Percentiles rank a stretch among this genome's conserved stretches.
phyloP scores from a whole-genome alignment of 345 rosid genomes.

The Orychophragmus violaceus region DNA sequence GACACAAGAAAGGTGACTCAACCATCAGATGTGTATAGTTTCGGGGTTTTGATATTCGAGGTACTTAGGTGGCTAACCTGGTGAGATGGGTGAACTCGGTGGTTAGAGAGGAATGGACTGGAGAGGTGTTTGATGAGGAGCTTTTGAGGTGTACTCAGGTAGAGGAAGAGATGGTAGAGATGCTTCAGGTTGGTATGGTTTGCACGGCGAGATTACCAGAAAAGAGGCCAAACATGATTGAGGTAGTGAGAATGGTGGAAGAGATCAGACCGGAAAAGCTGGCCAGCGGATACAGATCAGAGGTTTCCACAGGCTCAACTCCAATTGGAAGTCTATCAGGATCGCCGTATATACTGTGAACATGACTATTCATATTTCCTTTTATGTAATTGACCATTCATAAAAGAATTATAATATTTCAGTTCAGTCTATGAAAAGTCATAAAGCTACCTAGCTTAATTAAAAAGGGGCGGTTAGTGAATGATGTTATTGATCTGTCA shows the following conservation, averaged over 20 bases:
- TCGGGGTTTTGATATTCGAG: constrained; percentile 80
- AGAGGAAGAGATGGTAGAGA: constrained; percentile 97
- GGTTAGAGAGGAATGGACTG: constrained; percentile 98
- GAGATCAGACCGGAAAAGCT: constrained; percentile 47
- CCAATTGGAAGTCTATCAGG: constrained; percentile 36
- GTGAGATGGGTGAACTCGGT: constrained; percentile 96
- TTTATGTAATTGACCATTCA: constrained; percentile 16
- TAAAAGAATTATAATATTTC: constrained; percentile 8
- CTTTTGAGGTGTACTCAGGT: constrained; percentile 80
- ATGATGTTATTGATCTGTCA: constrained; percentile 2
- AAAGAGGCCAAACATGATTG: constrained; percentile 67
- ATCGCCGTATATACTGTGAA: constrained; percentile 34
- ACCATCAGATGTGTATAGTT: constrained; percentile 74
- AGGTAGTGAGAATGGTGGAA: constrained; percentile 70
- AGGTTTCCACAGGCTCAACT: constrained; percentile 37
- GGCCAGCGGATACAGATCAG: constrained; percentile 41
- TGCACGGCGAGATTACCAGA: constrained; percentile 75
- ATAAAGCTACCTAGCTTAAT: background rate
- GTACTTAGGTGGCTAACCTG: constrained; percentile 70
- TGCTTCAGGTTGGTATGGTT: constrained; percentile 87
- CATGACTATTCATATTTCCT: constrained; percentile 20
- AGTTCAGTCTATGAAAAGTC: constrained; percentile 1
- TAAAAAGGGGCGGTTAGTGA: background rate
- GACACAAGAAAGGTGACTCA: constrained; percentile 77
- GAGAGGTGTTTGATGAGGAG: constrained; percentile 86